phyloP scores from a whole-genome alignment of 768 basidiomycete genomes.

The Neoboletus subvelutipes region DNA sequence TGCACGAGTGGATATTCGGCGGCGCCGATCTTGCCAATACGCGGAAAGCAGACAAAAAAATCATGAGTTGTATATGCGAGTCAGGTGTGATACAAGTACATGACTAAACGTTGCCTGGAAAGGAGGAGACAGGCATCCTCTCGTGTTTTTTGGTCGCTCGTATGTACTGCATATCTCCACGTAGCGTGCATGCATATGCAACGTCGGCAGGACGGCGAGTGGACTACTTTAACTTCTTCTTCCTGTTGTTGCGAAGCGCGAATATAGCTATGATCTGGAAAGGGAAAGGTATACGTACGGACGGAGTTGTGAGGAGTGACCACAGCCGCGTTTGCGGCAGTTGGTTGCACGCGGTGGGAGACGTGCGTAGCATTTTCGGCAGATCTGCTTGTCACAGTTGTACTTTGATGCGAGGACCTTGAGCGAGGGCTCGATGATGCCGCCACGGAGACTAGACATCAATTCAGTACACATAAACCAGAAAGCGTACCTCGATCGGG shows the following conservation, averaged over 20 bases:
- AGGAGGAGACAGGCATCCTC: neutral
- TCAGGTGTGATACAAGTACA: slow-evolving; percentile 21
- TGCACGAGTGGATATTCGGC: too few relatives aligned
- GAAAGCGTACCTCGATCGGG: too few relatives aligned
- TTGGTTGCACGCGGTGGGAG: slow-evolving; percentile 99
- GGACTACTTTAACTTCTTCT: slow-evolving; percentile 94
- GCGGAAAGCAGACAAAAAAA: neutral
- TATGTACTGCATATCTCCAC: slow-evolving; percentile 15
- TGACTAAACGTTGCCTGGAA: slow-evolving; percentile 1
- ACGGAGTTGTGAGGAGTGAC: slow-evolving; percentile 88
- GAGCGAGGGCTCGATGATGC: slow-evolving; percentile 98
- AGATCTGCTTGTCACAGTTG: slow-evolving; percentile 99
- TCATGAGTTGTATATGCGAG: slow-evolving; percentile 21
- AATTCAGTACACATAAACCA: neutral
- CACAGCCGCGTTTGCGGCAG: slow-evolving; percentile 94
- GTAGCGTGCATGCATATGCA: neutral
- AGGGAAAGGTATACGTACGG: slow-evolving; percentile 55
- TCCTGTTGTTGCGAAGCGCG: slow-evolving; percentile 41
- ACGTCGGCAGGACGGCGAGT: slow-evolving; percentile 5
- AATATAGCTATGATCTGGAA: slow-evolving; percentile 1
- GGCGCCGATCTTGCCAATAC: neutral
- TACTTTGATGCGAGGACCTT: slow-evolving; percentile 97
- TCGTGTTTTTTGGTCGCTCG: slow-evolving; percentile 6
- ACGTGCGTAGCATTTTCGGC: slow-evolving; percentile 99
- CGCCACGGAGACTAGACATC: slow-evolving; percentile 41